A percentile compares a stretch with the other conserved stretches of the same genome.
Conservation (phyloP, 768 basidiomycete species). For the Podaxis sp. region DNA sequence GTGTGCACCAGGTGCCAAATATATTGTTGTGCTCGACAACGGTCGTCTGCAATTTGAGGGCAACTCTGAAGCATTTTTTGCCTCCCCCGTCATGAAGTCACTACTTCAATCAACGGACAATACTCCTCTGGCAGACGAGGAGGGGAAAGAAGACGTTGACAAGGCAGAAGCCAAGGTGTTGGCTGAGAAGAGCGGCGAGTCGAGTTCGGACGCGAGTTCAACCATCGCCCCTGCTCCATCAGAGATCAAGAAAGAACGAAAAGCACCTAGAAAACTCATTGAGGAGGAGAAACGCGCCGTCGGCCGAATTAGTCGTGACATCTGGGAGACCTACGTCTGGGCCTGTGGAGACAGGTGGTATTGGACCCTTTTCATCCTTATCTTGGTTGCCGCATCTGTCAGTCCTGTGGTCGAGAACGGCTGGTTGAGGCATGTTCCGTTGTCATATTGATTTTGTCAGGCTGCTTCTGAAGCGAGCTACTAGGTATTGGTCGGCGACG, state of each 20-base stretch:
- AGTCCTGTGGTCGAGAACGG: conserved; percentile 69
- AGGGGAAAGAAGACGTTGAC: conserved; percentile 44
- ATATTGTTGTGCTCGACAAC: conserved; percentile 81
- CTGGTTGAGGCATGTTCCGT: conserved; percentile 49
- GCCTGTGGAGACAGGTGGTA: conserved; percentile 44
- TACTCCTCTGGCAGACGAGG: conserved; percentile 42
- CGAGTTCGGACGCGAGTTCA: conserved; percentile 23
- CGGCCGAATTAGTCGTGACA: conserved; percentile 60
- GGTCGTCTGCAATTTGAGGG: conserved; percentile 79
- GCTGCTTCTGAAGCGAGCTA: not conserved
- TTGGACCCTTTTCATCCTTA: conserved; percentile 53
- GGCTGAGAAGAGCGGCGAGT: conserved; percentile 48
- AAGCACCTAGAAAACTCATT: conserved; percentile 69
- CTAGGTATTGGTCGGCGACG: conserved; percentile 54
- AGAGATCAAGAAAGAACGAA: conserved; percentile 26
- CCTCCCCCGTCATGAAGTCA: conserved; percentile 60
- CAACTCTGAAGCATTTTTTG: conserved; percentile 53
- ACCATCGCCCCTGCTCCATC: conserved; percentile 36
- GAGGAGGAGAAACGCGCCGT: conserved; percentile 82
- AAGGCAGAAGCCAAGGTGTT: conserved; percentile 28
- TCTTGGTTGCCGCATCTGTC: conserved; percentile 52
- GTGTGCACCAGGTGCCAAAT: conserved; percentile 72
- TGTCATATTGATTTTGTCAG: conserved; percentile 4
- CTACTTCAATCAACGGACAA: conserved; percentile 55
- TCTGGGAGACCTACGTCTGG: conserved; percentile 48